phyloP scores from a whole-genome alignment of 2,329 filamentous ascomycete genomes.

The Sporothrix dimorphospora region DNA sequence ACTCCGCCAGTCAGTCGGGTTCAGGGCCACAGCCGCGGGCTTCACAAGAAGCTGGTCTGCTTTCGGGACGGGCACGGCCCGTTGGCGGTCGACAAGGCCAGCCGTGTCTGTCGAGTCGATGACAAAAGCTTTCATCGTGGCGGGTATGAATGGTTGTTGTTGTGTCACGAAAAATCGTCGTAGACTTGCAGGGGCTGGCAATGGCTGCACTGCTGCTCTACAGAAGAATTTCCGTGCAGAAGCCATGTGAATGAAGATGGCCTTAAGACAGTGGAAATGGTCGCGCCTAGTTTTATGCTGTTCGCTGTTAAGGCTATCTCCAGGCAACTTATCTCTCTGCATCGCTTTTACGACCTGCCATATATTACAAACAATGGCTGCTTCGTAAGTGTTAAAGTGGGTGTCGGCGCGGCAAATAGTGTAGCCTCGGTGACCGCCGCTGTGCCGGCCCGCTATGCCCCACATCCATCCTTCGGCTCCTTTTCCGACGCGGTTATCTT shows the following conservation, averaged over 20 bases:
- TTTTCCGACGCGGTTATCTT: background rate
- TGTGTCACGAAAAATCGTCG: background rate
- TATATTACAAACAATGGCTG: background rate
- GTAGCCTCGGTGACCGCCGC: background rate
- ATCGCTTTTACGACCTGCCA: background rate
- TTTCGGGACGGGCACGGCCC: slow-evolving; percentile 33
- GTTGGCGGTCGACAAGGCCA: slow-evolving; percentile 32
- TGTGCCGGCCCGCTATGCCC: background rate
- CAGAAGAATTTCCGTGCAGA: background rate
- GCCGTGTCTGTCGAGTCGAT: slow-evolving; percentile 28
- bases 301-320: too few species aligned
- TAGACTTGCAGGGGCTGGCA: background rate
- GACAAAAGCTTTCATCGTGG: slow-evolving; percentile 34
- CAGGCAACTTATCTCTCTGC: background rate
- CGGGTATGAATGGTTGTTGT: background rate
- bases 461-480: background rate
- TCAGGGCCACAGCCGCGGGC: slow-evolving; percentile 36
- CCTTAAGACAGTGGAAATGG: too few species aligned
- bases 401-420: background rate
- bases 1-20: slow-evolving; percentile 38
- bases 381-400: background rate
- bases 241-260: too few species aligned
- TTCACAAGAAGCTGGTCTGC: slow-evolving; percentile 36
- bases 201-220: background rate
- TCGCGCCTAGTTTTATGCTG: too few species aligned